Conservation (phyloP, 164 flowering plant genomes). For the Chloranthus sessilifolius region DNA sequence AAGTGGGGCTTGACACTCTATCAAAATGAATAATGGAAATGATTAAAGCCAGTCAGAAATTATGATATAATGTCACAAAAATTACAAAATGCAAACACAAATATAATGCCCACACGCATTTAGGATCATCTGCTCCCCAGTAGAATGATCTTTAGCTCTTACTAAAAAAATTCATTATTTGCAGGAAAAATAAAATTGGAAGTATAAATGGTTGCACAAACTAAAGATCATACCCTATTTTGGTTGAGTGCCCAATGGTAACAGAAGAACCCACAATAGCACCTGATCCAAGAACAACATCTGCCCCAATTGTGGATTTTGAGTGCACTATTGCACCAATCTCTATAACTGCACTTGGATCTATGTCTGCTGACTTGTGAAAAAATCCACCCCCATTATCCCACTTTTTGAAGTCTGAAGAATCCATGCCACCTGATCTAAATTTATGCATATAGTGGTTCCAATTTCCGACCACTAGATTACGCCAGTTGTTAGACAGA, state of each 20-base stretch:
- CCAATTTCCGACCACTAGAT: too few species aligned
- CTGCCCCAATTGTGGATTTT: constrained; percentile 40
- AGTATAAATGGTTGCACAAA: too few species aligned
- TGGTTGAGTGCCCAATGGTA: constrained; percentile 61
- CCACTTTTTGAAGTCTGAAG: constrained; percentile 54
- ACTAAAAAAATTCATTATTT: too few species aligned
- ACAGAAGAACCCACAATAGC: constrained; percentile 68
- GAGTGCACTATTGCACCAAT: constrained; percentile 70
- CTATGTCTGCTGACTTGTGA: constrained; percentile 61
- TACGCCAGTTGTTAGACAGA: too few species aligned
- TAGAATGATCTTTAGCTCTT: background rate
- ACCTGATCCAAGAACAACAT: constrained; percentile 73
- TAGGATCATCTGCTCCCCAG: background rate
- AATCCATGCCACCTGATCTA: constrained; percentile 9
- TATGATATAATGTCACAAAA: too few species aligned
- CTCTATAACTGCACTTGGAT: constrained; percentile 55
- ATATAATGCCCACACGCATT: too few species aligned
- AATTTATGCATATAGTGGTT: too few species aligned
- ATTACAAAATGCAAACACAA: too few species aligned
- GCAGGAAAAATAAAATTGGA: too few species aligned
- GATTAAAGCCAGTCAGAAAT: too few species aligned
- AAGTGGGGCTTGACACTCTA: too few species aligned
- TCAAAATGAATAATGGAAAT: too few species aligned
- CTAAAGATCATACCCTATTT: constrained; percentile 53
- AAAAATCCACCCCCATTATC: constrained; percentile 70